phyloP scores from a whole-genome alignment of 2,329 filamentous ascomycete genomes.

The Aspergillus puulaauensis region DNA sequence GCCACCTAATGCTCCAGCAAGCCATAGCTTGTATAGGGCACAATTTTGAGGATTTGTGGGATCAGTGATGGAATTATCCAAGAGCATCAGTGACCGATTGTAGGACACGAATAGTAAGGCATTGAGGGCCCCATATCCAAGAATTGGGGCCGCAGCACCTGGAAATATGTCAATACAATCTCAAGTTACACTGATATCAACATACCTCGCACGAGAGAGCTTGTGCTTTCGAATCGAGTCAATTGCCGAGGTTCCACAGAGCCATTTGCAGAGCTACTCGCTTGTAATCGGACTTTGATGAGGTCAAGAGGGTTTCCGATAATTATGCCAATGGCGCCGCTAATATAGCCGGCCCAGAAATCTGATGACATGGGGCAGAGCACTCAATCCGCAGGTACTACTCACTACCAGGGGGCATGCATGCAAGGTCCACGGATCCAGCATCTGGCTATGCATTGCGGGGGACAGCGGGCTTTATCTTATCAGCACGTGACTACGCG shows the following conservation, averaged over 20 bases:
- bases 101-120: conserved; percentile 87
- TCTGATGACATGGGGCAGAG: conserved; percentile 69
- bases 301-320: conserved; percentile 85
- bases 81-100: conserved; percentile 71
- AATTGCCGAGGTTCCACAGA: conserved; percentile 23
- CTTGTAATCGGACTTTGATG: conserved; percentile 79
- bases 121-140: conserved; percentile 89
- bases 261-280: conserved; percentile 42
- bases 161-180: conserved; percentile 13
- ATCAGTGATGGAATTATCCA: conserved; percentile 49
- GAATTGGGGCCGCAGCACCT: conserved; percentile 80
- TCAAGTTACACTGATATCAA: not conserved
- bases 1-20: conserved; percentile 77
- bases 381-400: not conserved
- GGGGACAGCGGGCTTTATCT: not conserved
- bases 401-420: not conserved
- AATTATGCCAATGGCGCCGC: conserved; percentile 80
- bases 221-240: conserved; percentile 34
- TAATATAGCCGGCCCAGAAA: conserved; percentile 91
- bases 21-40: conserved; percentile 67
- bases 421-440: not conserved
- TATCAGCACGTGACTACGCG: conserved; percentile 32
- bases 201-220: conserved; percentile 42
- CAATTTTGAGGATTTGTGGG: conserved; percentile 44
- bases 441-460: not conserved